Evolutionary conservation across 768 basidiomycete genomes (phyloP).

Genomic region (Lyophyllum atratum): DNA sequence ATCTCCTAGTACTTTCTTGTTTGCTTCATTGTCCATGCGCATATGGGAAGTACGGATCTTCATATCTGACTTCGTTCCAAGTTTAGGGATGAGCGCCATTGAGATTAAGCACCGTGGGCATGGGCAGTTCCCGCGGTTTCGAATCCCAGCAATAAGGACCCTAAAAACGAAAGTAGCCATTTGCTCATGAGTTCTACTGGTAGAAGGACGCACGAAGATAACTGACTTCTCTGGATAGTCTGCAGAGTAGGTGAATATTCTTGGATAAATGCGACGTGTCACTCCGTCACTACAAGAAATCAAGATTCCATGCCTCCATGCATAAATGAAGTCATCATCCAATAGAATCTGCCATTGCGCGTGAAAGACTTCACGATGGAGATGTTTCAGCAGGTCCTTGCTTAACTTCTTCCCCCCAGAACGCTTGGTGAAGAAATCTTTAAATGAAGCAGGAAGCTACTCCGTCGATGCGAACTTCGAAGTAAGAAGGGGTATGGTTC

Average conservation of each 20-base stretch:
- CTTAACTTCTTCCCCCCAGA: neutral
- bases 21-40: constrained; percentile 6
- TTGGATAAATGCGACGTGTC: constrained; percentile 22
- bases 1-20: neutral
- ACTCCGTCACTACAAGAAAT: constrained; percentile 23
- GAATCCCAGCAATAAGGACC: constrained; percentile 20
- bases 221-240: constrained; percentile 34
- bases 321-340: constrained; percentile 24
- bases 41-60: neutral
- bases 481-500: neutral
- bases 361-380: constrained; percentile 28
- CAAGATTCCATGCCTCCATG: constrained; percentile 25
- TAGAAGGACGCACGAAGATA: neutral
- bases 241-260: constrained; percentile 31
- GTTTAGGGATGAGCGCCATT: neutral
- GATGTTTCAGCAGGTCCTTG: constrained; percentile 14
- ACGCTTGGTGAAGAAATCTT: neutral
- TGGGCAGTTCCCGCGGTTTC: constrained; percentile 18
- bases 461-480: neutral
- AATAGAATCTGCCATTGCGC: constrained; percentile 25
- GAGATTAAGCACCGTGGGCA: constrained; percentile 20
- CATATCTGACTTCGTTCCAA: constrained; percentile 11
- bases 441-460: constrained; percentile 8
- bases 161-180: constrained; percentile 8
- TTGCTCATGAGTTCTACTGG: no score